phyloP scores from a whole-genome alignment of 2,329 filamentous ascomycete species.

The Scedosporium boydii region DNA sequence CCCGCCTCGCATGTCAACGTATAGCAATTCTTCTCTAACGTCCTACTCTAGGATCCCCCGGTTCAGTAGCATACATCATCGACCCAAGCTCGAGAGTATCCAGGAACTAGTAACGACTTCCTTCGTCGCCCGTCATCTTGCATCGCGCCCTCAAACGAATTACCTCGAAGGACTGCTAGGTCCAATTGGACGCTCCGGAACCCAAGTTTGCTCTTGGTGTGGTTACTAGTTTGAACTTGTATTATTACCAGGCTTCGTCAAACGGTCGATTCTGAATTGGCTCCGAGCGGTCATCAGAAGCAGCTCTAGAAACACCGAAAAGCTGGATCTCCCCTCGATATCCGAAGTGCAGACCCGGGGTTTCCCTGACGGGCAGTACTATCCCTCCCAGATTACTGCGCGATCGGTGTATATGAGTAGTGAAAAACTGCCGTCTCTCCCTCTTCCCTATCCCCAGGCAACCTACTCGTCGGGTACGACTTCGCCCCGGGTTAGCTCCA shows the following conservation, averaged over 20 bases:
- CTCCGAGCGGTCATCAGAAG: neutral
- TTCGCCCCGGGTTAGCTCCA: constrained; percentile 68
- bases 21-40: neutral
- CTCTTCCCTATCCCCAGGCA: constrained; percentile 59
- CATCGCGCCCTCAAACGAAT: neutral
- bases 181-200: neutral
- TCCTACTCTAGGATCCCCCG: neutral
- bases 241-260: neutral
- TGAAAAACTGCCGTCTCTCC: constrained; percentile 64
- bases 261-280: neutral
- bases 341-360: constrained; percentile 75
- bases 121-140: neutral
- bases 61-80: neutral
- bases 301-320: constrained; percentile 55
- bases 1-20: neutral
- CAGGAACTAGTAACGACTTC: neutral
- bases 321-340: constrained; percentile 88
- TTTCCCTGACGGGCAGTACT: constrained; percentile 60
- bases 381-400: constrained; percentile 1
- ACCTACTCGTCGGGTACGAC: constrained; percentile 62
- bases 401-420: constrained; percentile 50
- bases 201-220: no score
- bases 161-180: neutral
- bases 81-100: neutral
- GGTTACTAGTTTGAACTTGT: neutral